phyloP scores from a whole-genome alignment of 1,284 basidiomycete genomes.

The Malassezia sympodialis region DNA sequence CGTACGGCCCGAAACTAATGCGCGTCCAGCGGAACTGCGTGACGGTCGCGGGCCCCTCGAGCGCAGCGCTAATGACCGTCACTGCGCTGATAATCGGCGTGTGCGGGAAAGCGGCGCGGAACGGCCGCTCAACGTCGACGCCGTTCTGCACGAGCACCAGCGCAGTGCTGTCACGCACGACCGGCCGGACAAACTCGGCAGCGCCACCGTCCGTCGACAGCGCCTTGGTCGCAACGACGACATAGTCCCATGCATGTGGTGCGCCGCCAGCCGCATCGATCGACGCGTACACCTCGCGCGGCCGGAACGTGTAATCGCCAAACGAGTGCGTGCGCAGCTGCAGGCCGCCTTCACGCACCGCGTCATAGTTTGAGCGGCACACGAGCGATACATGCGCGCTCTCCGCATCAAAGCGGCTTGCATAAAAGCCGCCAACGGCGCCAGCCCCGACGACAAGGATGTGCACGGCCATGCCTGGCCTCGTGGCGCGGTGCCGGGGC shows the following conservation, averaged over 20 bases:
- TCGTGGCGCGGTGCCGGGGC: background rate
- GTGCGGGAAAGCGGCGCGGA: conserved; percentile 42
- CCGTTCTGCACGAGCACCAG: conserved; percentile 52
- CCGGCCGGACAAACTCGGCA: conserved; percentile 40
- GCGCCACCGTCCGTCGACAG: conserved; percentile 41
- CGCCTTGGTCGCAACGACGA: conserved; percentile 51
- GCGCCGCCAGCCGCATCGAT: conserved; percentile 24
- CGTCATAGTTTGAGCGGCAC: conserved; percentile 51
- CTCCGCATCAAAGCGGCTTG: conserved; percentile 29
- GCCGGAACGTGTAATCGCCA: conserved; percentile 49
- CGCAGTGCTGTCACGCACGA: conserved; percentile 32
- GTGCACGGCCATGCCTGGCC: background rate
- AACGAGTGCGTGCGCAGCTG: conserved; percentile 48
- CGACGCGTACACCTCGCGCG: conserved; percentile 46
- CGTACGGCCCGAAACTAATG: conserved; percentile 50
- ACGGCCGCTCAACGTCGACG: conserved; percentile 50
- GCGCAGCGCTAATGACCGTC: conserved; percentile 50
- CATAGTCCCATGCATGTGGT: conserved; percentile 46
- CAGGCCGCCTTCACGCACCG: conserved; percentile 46
- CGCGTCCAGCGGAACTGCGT: conserved; percentile 51
- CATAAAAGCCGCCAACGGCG: conserved; percentile 52
- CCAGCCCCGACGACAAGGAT: conserved; percentile 50
- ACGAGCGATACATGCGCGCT: conserved; percentile 49
- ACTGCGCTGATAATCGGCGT: conserved; percentile 50
- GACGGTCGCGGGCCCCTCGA: conserved; percentile 47